These are phyloP conservation scores for Coemansia sp. DNA, from an alignment of 192 early-diverging fungal species.

Conservation along the genomic window DNA sequence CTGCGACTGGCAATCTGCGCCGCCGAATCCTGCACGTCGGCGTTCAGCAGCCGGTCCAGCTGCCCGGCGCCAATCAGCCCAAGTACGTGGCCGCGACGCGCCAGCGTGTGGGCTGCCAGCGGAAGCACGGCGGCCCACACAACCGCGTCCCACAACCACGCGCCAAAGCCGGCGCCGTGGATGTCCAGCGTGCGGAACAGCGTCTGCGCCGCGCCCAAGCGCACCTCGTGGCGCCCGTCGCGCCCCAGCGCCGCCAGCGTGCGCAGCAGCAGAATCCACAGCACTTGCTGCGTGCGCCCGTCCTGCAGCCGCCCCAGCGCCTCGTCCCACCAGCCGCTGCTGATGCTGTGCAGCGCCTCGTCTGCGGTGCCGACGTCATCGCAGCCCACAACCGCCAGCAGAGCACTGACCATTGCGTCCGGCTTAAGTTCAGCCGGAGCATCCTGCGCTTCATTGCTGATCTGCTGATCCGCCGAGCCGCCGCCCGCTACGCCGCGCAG, in stretches of 20 bases:
- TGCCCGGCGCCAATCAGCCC: neutral
- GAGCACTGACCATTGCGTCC: slow-evolving; percentile 5
- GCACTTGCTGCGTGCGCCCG: slow-evolving; percentile 44
- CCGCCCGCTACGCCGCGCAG: slow-evolving; percentile 55
- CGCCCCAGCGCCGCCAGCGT: slow-evolving; percentile 80
- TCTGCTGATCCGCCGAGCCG: neutral
- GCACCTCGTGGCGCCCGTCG: slow-evolving; percentile 85
- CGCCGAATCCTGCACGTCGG: slow-evolving; percentile 6
- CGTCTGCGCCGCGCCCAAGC: slow-evolving; percentile 92
- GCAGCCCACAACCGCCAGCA: slow-evolving; percentile 7
- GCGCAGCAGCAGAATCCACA: slow-evolving; percentile 90
- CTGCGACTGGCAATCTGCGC: slow-evolving; percentile 25
- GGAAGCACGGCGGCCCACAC: slow-evolving; percentile 88
- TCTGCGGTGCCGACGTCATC: neutral
- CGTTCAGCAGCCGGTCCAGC: slow-evolving; percentile 13
- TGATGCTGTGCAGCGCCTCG: slow-evolving; percentile 2
- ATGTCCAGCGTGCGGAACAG: slow-evolving; percentile 90
- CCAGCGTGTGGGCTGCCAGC: slow-evolving; percentile 40
- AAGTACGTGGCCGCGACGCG: slow-evolving; percentile 24
- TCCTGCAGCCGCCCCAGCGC: slow-evolving; percentile 10
- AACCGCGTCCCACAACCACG: slow-evolving; percentile 77
- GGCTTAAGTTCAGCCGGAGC: neutral
- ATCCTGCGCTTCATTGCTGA: neutral
- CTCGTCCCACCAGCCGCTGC: slow-evolving; percentile 25
- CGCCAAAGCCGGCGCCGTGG: slow-evolving; percentile 74